These are phyloP conservation scores for Leccinellum luteum DNA, from an alignment of 768 basidiomycete species.

Conservation along the genomic window DNA sequence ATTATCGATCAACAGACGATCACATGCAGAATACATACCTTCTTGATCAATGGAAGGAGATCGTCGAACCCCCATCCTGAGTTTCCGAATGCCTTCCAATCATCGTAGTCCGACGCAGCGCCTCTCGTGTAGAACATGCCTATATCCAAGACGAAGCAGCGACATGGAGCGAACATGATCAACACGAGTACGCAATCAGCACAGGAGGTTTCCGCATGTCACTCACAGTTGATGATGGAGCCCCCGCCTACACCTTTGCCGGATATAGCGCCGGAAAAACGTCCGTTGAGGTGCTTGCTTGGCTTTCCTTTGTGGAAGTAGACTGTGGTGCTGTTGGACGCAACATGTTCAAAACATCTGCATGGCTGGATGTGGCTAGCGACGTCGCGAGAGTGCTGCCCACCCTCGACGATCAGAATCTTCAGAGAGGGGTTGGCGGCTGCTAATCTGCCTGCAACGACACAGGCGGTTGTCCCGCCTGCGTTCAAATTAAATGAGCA, in stretches of 20 bases:
- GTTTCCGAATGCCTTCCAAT: conserved; percentile 51
- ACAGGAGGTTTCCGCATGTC: too few species aligned
- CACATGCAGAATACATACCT: conserved; percentile 34
- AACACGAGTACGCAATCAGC: too few species aligned
- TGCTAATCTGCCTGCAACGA: background rate
- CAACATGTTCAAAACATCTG: background rate
- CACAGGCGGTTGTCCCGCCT: background rate
- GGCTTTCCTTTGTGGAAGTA: background rate
- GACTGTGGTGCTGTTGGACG: background rate
- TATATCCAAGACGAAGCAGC: background rate
- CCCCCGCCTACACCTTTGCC: background rate
- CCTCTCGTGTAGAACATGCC: conserved; percentile 54
- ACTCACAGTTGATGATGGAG: background rate
- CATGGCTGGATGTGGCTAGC: background rate
- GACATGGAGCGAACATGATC: too few species aligned
- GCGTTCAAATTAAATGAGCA: background rate
- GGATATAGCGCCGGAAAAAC: background rate
- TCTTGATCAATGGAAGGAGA: conserved; percentile 55
- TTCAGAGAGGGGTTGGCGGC: background rate
- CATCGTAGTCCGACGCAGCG: conserved; percentile 61
- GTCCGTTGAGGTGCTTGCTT: background rate
- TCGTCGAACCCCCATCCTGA: conserved; percentile 58
- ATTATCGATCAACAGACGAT: too few species aligned
- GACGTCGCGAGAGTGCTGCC: background rate
- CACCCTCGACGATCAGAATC: background rate